Conservation (phyloP, 441 rosid genomes). For the Populus trichocarpa region DNA sequence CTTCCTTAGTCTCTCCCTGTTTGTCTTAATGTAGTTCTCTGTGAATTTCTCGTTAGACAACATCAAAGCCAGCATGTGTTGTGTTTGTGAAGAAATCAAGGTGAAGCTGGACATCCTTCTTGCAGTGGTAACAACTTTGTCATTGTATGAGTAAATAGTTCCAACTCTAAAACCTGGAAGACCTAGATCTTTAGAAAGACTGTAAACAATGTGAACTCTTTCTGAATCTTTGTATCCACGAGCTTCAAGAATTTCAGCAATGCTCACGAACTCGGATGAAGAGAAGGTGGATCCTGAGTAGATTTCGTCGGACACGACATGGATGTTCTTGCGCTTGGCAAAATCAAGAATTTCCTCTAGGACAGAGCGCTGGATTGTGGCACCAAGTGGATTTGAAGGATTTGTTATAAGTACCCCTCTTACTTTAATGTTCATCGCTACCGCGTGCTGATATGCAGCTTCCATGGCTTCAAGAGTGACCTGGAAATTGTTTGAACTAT, state of each 20-base stretch:
- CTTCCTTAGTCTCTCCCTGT: slow-evolving; percentile 61
- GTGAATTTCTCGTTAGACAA: slow-evolving; percentile 59
- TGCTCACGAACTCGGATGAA: slow-evolving; percentile 65
- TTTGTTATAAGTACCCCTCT: slow-evolving; percentile 82
- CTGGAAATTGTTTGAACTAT: slow-evolving; percentile 83
- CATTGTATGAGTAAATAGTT: slow-evolving; percentile 84
- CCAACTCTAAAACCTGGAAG: slow-evolving; percentile 95
- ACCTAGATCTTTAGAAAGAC: slow-evolving; percentile 93
- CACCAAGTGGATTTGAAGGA: slow-evolving; percentile 91
- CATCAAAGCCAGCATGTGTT: slow-evolving; percentile 78
- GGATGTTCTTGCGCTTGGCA: slow-evolving; percentile 62
- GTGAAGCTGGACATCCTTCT: slow-evolving; percentile 97
- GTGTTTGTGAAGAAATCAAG: slow-evolving; percentile 89
- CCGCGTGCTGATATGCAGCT: slow-evolving; percentile 55
- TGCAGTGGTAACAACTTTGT: slow-evolving; percentile 73
- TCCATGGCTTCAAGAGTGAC: slow-evolving; percentile 70
- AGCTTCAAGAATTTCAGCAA: slow-evolving; percentile 63
- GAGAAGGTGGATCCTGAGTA: slow-evolving; percentile 86
- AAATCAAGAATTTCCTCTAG: slow-evolving; percentile 70
- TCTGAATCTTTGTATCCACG: slow-evolving; percentile 44
- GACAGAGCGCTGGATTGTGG: slow-evolving; percentile 52
- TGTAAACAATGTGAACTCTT: slow-evolving; percentile 88
- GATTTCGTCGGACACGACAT: slow-evolving; percentile 84
- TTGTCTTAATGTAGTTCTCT: slow-evolving; percentile 52
- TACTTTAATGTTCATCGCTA: slow-evolving; percentile 48